Percentiles rank a stretch among this genome's conserved stretches.
phyloP scores from a whole-genome alignment of 139 green algal genomes.

The Chlorella ohadii region DNA sequence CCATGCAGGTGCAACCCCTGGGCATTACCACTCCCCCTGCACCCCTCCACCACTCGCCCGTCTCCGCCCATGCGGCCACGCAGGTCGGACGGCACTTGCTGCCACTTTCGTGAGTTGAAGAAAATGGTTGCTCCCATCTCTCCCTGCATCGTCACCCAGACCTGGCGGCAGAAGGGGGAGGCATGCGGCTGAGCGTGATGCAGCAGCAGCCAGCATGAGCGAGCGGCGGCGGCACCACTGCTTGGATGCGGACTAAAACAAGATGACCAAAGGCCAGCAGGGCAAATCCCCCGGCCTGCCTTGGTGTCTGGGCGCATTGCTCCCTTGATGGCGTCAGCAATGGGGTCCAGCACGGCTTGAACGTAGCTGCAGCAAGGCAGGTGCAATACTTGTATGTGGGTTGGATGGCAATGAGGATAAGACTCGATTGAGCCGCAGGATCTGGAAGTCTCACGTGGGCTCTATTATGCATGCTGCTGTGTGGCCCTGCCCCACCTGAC shows the following conservation, averaged over 20 bases:
- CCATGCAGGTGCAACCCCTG: neutral
- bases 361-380: constrained; percentile 42
- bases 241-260: no score
- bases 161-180: neutral
- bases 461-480: neutral
- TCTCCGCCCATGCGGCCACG: neutral
- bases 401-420: no score
- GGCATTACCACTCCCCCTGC: neutral
- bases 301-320: constrained; percentile 6
- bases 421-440: no score
- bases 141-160: constrained; percentile 19
- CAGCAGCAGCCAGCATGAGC: no score
- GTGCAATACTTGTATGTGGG: neutral
- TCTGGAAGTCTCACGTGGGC: no score
- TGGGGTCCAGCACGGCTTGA: constrained; percentile 52
- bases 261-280: no score
- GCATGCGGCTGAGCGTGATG: no score
- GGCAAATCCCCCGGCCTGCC: no score
- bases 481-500: neutral
- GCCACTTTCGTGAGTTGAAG: constrained; percentile 14
- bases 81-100: neutral
- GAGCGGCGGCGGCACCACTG: no score
- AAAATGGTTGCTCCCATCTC: constrained; percentile 35
- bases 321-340: constrained; percentile 42
- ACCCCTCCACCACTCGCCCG: neutral